Evolutionary conservation across 1,139 yeast species (phyloP).

Genomic region (Pichia inconspicua): DNA sequence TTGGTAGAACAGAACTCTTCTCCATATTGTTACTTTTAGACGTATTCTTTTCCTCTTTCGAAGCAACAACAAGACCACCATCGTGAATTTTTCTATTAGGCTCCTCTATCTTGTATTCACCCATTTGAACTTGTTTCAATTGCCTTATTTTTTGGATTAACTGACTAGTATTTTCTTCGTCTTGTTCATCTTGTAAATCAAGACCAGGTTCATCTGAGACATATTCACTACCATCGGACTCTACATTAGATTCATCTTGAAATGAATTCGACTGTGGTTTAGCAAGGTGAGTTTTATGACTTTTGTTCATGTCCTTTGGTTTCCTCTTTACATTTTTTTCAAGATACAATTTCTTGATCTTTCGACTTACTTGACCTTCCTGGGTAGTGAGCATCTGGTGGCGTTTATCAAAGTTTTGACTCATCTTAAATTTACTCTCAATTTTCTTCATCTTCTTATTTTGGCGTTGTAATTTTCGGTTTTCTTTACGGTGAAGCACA

Average conservation of each 20-base stretch:
- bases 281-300: too few relatives aligned
- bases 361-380: neutral
- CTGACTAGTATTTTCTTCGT: conserved; percentile 13
- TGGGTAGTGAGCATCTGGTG: too few relatives aligned
- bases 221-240: conserved; percentile 17
- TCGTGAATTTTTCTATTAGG: neutral
- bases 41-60: conserved; percentile 10
- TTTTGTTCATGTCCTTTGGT: too few relatives aligned
- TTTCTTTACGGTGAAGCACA: conserved; percentile 42
- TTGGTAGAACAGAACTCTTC: conserved; percentile 12
- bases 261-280: too few relatives aligned
- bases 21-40: conserved; percentile 16
- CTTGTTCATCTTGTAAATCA: conserved; percentile 23
- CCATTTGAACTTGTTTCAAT: conserved; percentile 14
- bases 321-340: too few relatives aligned
- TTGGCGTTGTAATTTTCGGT: conserved; percentile 47
- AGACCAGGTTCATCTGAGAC: conserved; percentile 19
- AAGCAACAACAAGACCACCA: conserved; percentile 3
- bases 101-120: conserved; percentile 19
- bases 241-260: conserved; percentile 7
- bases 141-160: conserved; percentile 14
- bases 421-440: conserved; percentile 1
- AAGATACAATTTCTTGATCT: neutral
- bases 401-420: too few relatives aligned
- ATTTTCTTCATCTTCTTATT: conserved; percentile 37